Evolutionary conservation across 2,329 filamentous ascomycete species (phyloP).

Genomic region (Balansia obtecta): DNA sequence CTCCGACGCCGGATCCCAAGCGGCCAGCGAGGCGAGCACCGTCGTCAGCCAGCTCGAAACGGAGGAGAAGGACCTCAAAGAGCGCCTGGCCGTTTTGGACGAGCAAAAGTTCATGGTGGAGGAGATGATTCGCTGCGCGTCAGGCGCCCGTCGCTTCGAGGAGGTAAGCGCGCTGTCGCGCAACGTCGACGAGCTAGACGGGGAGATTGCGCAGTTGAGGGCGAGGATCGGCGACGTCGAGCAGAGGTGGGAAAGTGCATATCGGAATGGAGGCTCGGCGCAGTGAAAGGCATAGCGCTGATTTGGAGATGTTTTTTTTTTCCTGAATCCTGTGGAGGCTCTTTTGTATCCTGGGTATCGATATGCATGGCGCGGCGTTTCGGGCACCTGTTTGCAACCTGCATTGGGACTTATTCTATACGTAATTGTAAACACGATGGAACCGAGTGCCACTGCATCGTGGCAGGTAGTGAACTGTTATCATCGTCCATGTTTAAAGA

Average conservation of each 20-base stretch:
- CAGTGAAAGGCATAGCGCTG: not conserved
- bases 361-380: conserved; percentile 24
- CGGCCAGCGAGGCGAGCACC: conserved; percentile 38
- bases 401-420: not conserved
- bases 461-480: too few species aligned
- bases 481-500: too few species aligned
- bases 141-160: conserved; percentile 67
- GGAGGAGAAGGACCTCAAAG: conserved; percentile 72
- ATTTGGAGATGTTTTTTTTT: not conserved
- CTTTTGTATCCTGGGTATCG: not conserved
- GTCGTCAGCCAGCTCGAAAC: conserved; percentile 52
- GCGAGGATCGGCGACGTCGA: conserved; percentile 57
- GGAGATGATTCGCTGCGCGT: conserved; percentile 71
- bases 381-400: not conserved
- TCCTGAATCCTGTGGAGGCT: not conserved
- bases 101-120: conserved; percentile 85
- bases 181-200: conserved; percentile 71
- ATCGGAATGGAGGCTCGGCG: conserved; percentile 18
- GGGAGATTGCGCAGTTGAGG: conserved; percentile 59
- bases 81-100: conserved; percentile 72
- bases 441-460: too few species aligned
- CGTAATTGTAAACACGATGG: too few species aligned
- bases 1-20: conserved; percentile 32
- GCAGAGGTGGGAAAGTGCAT: conserved; percentile 40
- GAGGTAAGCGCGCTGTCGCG: conserved; percentile 69